These are phyloP conservation scores for button mushroom (Agaricus bisporus) DNA, from an alignment of 768 basidiomycete genomes.

Conservation along the genomic window DNA sequence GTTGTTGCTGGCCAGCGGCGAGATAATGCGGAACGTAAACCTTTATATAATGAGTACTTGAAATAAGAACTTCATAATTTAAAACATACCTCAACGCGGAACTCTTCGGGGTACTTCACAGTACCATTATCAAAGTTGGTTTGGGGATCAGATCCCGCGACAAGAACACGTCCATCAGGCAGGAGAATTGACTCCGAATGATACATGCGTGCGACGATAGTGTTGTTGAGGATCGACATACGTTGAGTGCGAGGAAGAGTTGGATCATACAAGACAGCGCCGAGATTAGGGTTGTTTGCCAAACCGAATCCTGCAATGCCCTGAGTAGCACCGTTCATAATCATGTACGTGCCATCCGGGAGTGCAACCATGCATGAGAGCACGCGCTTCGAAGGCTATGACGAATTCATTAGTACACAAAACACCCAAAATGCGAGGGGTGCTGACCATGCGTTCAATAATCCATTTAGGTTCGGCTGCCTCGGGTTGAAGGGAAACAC, in stretches of 20 bases:
- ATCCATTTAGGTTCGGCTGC: slow-evolving; percentile 55
- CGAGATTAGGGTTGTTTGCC: slow-evolving; percentile 54
- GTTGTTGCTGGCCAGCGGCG: slow-evolving; percentile 53
- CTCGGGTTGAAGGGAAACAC: slow-evolving; percentile 66
- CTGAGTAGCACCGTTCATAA: slow-evolving; percentile 66
- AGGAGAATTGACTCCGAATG: slow-evolving; percentile 74
- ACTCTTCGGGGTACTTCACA: slow-evolving; percentile 63
- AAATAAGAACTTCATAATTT: background rate
- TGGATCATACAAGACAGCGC: slow-evolving; percentile 68
- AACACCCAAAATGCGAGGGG: background rate
- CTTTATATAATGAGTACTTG: slow-evolving; percentile 21
- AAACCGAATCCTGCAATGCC: slow-evolving; percentile 74
- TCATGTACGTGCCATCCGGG: slow-evolving; percentile 72
- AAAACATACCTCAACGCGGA: slow-evolving; percentile 48
- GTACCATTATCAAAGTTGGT: slow-evolving; percentile 36
- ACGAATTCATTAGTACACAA: slow-evolving; percentile 42
- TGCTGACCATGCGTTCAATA: slow-evolving; percentile 71
- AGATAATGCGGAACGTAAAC: slow-evolving; percentile 89
- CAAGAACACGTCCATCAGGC: slow-evolving; percentile 66
- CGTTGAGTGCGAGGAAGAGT: slow-evolving; percentile 50
- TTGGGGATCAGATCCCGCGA: slow-evolving; percentile 74
- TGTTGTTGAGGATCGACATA: slow-evolving; percentile 59
- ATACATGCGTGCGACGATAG: slow-evolving; percentile 70
- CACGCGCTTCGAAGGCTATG: slow-evolving; percentile 63
- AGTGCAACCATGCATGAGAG: slow-evolving; percentile 72